Evolutionary conservation across 345 rosid genomes (phyloP).

Genomic region (Eucalyptus guilfoylei): DNA sequence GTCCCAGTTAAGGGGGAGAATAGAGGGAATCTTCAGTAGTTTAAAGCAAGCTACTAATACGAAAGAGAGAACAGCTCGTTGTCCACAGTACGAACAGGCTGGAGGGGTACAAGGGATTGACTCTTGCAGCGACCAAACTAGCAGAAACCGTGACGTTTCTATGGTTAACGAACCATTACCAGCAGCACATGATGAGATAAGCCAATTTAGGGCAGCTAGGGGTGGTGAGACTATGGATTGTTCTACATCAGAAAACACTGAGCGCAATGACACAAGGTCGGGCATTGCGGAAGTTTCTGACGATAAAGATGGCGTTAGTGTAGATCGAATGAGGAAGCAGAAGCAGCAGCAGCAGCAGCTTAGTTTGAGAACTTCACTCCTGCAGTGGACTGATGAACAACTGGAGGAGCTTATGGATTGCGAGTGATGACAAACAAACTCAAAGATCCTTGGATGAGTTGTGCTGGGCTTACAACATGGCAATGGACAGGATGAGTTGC

Average conservation of each 20-base stretch:
- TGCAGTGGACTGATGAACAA: constrained; percentile 87
- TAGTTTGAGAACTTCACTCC: constrained; percentile 17
- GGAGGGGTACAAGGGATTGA: neutral
- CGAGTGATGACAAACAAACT: constrained; percentile 9
- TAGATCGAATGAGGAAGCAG: neutral
- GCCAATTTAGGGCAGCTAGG: neutral
- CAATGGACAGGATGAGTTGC: neutral
- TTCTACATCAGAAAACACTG: neutral
- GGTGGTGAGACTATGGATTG: neutral
- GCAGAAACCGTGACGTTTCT: neutral
- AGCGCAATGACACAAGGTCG: neutral
- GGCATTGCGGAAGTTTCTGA: neutral
- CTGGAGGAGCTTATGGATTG: constrained; percentile 60
- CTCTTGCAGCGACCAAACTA: neutral
- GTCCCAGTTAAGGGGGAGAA: constrained; percentile 17
- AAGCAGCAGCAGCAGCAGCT: neutral
- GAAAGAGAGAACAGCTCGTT: neutral
- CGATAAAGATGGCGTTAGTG: neutral
- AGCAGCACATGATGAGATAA: neutral
- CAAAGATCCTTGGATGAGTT: neutral
- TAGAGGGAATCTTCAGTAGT: constrained; percentile 30
- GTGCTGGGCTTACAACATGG: neutral
- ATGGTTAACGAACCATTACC: constrained; percentile 5
- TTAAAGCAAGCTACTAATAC: constrained; percentile 17
- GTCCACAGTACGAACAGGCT: constrained; percentile 1